Base-by-base conservation (phyloP, 345 rosid species). In the Psidium friedrichsthalianum region DNA sequence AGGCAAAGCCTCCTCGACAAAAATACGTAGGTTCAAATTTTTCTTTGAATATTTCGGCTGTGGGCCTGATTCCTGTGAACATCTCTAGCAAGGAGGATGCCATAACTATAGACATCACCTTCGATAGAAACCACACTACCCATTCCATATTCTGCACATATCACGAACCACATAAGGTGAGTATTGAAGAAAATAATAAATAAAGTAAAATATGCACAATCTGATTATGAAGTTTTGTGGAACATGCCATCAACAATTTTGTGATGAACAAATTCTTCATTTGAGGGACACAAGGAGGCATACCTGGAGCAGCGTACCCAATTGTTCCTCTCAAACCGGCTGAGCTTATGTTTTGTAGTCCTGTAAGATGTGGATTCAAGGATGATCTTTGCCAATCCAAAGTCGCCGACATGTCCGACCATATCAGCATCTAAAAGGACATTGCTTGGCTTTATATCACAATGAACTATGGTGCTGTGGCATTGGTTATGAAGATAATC, bases 31-130 rank as follows among this genome's bases (percentile, higher is more conserved):
- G 83, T 36, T 87, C 8, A 82, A 52, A 10, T 85, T 82, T 82
- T 2, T 88, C 93, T 12, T 51, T 56, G 83, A 88, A 89, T 78
- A 76, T 58, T 2, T 86, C 85, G 29, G 85, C 74, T 0, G 88
- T 91, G 12, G 90, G 89, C 36, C 83, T 55, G 61, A 85, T 85
- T 40, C 89, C 82, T 1, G 87, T 84, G 52, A 91, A 58, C 85
- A 88, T 82, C 86, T 91, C 89, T 16, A 89, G 32, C 83, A 89
- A 59, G 1, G 1, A 89, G 85, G 4, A 91, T 86, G 6, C 90
- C 90, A 59, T 81, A 91, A 49, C 90, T 88, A n/a, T 88, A 87
- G 49, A 91, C 51, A 49, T 49, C 51, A 49, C 51, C 51, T 49
- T 49, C 11, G 9, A 10, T 49, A 9, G 51, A 49, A 49, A 49